Percentiles rank a stretch among this genome's conserved stretches.
Conservation (phyloP, 2,329 filamentous ascomycete species). For the Apiospora malaysiana region DNA sequence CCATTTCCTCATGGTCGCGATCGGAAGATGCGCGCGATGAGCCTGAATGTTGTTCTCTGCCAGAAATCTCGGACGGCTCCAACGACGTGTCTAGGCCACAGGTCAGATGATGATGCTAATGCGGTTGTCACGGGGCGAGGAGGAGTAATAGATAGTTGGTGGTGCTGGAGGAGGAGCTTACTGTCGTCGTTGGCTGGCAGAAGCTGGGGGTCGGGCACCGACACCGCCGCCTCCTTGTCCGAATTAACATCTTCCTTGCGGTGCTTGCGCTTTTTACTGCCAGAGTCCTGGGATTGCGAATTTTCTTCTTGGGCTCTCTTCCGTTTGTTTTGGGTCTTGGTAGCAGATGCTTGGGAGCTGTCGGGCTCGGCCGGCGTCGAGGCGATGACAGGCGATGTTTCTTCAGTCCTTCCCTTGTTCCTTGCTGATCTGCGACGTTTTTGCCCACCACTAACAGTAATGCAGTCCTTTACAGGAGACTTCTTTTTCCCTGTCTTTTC, state of each 20-base stretch:
- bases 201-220: slow-evolving; percentile 30
- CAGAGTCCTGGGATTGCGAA: slow-evolving; percentile 26
- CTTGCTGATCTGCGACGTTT: slow-evolving; percentile 24
- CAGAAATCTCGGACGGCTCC: slow-evolving; percentile 25
- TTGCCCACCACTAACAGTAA: slow-evolving; percentile 31
- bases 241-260: slow-evolving; percentile 26
- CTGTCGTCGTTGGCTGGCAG: slow-evolving; percentile 23
- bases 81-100: slow-evolving; percentile 25
- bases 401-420: slow-evolving; percentile 23
- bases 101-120: slow-evolving; percentile 24
- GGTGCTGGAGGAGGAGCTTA: slow-evolving; percentile 19
- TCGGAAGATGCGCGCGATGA: slow-evolving; percentile 24
- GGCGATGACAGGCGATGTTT: background rate
- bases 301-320: slow-evolving; percentile 33
- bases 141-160: background rate
- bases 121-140: slow-evolving; percentile 19
- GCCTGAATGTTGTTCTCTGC: slow-evolving; percentile 23
- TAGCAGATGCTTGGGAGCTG: slow-evolving; percentile 31
- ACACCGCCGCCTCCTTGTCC: slow-evolving; percentile 25
- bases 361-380: slow-evolving; percentile 27
- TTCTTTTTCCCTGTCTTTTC: slow-evolving; percentile 30
- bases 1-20: slow-evolving; percentile 12
- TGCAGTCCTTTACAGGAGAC: slow-evolving; percentile 29
- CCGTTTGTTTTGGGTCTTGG: slow-evolving; percentile 35
- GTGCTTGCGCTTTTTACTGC: slow-evolving; percentile 36